Conservation (phyloP, 2,329 filamentous ascomycete species). For the Nigrospora oryzae region DNA sequence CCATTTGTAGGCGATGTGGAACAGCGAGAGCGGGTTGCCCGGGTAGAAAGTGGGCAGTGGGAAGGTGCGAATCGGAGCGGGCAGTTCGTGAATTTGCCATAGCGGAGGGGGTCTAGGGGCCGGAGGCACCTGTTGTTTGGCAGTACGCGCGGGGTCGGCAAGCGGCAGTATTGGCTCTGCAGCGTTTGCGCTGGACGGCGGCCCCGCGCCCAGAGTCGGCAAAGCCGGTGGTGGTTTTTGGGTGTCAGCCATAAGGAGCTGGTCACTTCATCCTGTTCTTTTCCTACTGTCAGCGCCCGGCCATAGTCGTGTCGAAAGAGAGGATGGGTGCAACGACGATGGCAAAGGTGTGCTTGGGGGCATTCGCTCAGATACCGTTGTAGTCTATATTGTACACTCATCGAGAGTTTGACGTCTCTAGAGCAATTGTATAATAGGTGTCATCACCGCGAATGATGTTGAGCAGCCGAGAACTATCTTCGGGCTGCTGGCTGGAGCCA, state of each 20-base stretch:
- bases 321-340: conserved; percentile 1
- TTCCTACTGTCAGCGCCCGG: neutral
- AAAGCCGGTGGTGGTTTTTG: conserved; percentile 7
- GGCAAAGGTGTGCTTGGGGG: conserved; percentile 8
- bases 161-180: too few species aligned
- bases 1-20: conserved; percentile 74
- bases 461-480: too few species aligned
- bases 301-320: conserved; percentile 6
- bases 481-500: too few species aligned
- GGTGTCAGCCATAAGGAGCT: conserved; percentile 20
- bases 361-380: conserved; percentile 88
- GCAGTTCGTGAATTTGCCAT: conserved; percentile 72
- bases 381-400: conserved; percentile 76
- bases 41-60: conserved; percentile 84
- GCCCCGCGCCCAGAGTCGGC: conserved; percentile 2
- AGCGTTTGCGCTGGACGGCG: conserved; percentile 6
- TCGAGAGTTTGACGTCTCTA: conserved; percentile 52
- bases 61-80: conserved; percentile 71
- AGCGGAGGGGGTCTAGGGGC: conserved; percentile 27
- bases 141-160: neutral
- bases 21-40: conserved; percentile 80
- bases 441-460: conserved; percentile 48
- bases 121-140: neutral
- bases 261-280: conserved; percentile 37
- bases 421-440: conserved; percentile 37